Evolutionary conservation across 2,329 filamentous ascomycete species (phyloP).

Genomic region (Fusarium nodosum): DNA sequence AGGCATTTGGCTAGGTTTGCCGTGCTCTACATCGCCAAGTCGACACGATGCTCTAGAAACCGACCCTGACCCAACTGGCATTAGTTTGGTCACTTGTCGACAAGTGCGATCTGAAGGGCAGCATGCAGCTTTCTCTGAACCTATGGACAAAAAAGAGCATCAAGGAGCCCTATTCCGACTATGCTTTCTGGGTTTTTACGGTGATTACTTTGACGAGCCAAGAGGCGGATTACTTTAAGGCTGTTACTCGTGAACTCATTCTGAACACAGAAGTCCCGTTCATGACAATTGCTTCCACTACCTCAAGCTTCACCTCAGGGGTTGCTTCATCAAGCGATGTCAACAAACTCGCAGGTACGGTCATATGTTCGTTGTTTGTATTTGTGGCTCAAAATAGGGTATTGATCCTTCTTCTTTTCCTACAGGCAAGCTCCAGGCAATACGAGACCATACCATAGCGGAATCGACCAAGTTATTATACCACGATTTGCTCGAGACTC

Average conservation of each 20-base stretch:
- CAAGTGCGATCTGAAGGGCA: constrained; percentile 17
- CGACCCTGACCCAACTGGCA: fast-evolving
- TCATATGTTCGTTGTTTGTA: not conserved
- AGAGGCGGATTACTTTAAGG: not conserved
- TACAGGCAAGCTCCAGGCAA: constrained; percentile 3
- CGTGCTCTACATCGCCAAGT: constrained; percentile 10
- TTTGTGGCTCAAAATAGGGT: no score
- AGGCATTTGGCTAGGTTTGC: constrained; percentile 4
- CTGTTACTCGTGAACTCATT: not conserved
- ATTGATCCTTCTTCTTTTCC: not conserved
- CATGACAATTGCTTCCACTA: not conserved
- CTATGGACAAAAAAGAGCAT: not conserved
- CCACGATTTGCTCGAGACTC: not conserved
- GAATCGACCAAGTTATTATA: not conserved
- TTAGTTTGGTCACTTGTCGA: not conserved
- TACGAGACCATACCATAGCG: not conserved
- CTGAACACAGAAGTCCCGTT: not conserved
- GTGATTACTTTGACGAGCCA: no score
- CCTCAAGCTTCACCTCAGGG: no score
- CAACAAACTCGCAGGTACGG: constrained; percentile 9
- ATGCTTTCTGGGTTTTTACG: not conserved
- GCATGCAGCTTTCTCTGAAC: constrained; percentile 7
- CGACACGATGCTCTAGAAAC: constrained; percentile 1
- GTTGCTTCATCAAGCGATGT: not conserved
- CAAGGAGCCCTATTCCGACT: not conserved